Conservation (phyloP, 148 eudicot species). For the Dianthus caryophyllus region DNA sequence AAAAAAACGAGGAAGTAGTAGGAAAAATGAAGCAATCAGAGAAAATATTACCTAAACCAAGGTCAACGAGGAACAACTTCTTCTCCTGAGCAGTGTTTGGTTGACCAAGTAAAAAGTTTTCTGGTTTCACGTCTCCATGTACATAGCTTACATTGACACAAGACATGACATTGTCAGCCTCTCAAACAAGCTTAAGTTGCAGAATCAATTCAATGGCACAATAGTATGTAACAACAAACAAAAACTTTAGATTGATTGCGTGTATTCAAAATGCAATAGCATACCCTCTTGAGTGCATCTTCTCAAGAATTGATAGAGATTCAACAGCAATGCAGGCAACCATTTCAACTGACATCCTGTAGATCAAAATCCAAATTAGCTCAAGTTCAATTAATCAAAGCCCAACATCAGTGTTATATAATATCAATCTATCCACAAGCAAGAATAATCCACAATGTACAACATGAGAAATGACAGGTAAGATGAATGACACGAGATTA, state of each 20-base stretch:
- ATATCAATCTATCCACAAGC: not conserved
- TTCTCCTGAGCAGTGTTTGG: conserved; percentile 77
- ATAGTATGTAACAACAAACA: not conserved
- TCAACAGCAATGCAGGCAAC: conserved; percentile 87
- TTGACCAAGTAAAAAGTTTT: conserved; percentile 86
- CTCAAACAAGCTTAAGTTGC: not conserved
- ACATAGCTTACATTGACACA: conserved; percentile 53
- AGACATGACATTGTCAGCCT: conserved; percentile 5
- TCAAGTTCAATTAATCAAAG: not conserved
- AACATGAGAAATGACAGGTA: not conserved
- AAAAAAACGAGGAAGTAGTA: not conserved
- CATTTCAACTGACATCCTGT: conserved; percentile 91
- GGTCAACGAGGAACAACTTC: conserved; percentile 82
- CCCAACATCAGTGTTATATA: not conserved
- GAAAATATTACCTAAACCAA: conserved; percentile 60
- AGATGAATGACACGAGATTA: not conserved
- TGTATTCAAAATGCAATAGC: not conserved
- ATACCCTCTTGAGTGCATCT: conserved; percentile 83
- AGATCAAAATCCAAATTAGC: conserved; percentile 17
- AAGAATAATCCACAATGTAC: not conserved
- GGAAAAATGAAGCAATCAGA: not conserved
- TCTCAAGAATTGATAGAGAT: conserved; percentile 77
- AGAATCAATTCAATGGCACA: not conserved
- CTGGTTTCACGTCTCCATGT: conserved; percentile 93
- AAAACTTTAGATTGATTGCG: not conserved